Evolutionary conservation across 2,329 filamentous ascomycete species (phyloP), one percentile per base, ranked within the genome.

Genomic region (Pyrenochaeta sp.): DNA sequence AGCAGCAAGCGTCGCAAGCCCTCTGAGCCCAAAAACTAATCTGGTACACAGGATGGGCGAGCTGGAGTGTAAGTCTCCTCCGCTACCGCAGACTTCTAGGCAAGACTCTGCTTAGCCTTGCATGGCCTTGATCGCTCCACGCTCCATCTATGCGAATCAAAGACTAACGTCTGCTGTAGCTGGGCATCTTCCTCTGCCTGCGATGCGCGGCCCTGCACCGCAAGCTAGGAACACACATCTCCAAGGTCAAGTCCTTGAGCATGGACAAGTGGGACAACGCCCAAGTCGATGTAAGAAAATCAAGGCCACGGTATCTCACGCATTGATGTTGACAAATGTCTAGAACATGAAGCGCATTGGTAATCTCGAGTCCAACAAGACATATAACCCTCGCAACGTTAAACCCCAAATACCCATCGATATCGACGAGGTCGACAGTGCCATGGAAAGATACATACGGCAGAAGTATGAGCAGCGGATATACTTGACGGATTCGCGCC

Each of bases 201-300:
- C 91, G 95, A 74, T 99, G 95, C 82, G 95, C 93, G 48, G 86
- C 92, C 49, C 85, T 98, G 71, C 95, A 99, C 81, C 91, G 95
- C 72, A 98, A 98, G 79, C 83, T 99, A 70, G 95, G 95, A 57
- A 98, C 95, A 35, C 95, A 99, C 77, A 92, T 99, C 60, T 97
- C 93, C 63, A 99, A 99, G 77, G 92, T 99, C 81, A 99, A 99
- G 78, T 98, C 93, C 32, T 78, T 99, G 79, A 98, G 90, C 76
- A 98, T 99, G 93, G 95, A 99, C 78, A 95, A 90, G 64, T 99
- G 95, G 95, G 88, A 90, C 43, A 89, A 89, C 70, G 95, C 98
- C 56, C 95, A 99, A 79, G 93, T 99, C 60, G 95, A 99, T 79
- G 93, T 97, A 81, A 78, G 85, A 78, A 36, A 17, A 10, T n/a